phyloP scores from a whole-genome alignment of 768 basidiomycete genomes.

The Hydnum rufescens region DNA sequence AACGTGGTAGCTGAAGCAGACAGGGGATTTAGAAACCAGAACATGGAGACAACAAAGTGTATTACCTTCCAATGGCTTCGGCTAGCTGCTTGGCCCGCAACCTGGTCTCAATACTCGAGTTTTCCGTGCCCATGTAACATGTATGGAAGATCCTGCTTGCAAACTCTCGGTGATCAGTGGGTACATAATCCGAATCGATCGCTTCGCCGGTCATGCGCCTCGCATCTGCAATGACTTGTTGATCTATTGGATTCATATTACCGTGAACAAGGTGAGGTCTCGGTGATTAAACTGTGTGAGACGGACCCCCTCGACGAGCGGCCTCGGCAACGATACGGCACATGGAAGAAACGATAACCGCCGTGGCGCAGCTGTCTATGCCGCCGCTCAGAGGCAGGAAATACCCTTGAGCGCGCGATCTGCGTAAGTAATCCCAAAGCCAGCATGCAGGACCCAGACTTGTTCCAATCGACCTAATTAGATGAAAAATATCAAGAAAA shows the following conservation, averaged over 20 bases:
- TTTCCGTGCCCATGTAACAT: constrained; percentile 98
- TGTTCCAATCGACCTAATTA: constrained; percentile 3
- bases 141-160: constrained; percentile 81
- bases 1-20: constrained; percentile 45
- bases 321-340: constrained; percentile 77
- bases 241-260: constrained; percentile 25
- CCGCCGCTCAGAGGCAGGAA: constrained; percentile 92
- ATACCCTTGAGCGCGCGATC: constrained; percentile 85
- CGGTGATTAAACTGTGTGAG: not conserved
- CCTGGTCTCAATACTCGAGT: constrained; percentile 76
- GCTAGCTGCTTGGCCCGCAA: constrained; percentile 71
- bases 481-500: not conserved
- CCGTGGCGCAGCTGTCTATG: constrained; percentile 93
- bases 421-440: constrained; percentile 98
- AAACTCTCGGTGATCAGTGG: constrained; percentile 76
- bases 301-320: constrained; percentile 46
- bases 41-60: not conserved
- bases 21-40: not conserved
- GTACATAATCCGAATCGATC: constrained; percentile 61
- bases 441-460: constrained; percentile 96
- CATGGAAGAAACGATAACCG: constrained; percentile 93
- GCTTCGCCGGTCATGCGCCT: constrained; percentile 74
- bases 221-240: constrained; percentile 79
- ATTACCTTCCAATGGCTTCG: constrained; percentile 74
- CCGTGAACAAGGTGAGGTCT: not conserved